Evolutionary conservation across 2,329 filamentous ascomycete species (phyloP).

Genomic region (Neoascochyta sp.): DNA sequence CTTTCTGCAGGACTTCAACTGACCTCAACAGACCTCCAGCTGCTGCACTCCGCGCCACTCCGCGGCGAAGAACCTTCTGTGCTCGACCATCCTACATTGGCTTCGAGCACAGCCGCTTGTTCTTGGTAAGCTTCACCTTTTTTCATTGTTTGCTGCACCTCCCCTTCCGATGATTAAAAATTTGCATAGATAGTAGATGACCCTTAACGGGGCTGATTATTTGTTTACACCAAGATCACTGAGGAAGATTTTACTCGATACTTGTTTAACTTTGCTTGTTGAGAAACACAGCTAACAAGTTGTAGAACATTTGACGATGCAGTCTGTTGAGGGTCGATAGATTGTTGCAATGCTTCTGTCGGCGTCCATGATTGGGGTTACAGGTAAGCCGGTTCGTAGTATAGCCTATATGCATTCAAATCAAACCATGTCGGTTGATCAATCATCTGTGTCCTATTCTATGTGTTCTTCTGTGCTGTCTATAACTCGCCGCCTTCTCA

Average conservation of each 20-base stretch:
- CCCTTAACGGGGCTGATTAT: slow-evolving; percentile 55
- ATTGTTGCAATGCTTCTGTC: no score
- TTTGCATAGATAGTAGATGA: slow-evolving; percentile 66
- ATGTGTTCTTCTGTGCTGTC: background rate
- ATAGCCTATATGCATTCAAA: no score
- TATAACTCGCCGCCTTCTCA: slow-evolving; percentile 4
- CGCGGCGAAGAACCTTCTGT: background rate
- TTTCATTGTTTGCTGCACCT: slow-evolving; percentile 1
- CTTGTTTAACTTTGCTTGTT: slow-evolving; percentile 9
- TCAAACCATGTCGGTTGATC: no score
- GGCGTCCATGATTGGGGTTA: no score
- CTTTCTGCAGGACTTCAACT: slow-evolving; percentile 6
- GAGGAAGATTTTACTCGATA: slow-evolving; percentile 43
- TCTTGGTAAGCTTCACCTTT: slow-evolving; percentile 11
- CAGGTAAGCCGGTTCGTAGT: no score
- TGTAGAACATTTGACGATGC: no score
- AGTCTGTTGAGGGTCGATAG: background rate
- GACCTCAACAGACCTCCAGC: slow-evolving; percentile 7
- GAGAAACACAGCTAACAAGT: slow-evolving; percentile 19
- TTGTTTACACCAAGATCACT: slow-evolving; percentile 66
- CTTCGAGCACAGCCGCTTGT: slow-evolving; percentile 1
- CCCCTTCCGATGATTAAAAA: slow-evolving; percentile 62
- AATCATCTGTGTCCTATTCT: no score
- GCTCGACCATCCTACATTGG: no score
- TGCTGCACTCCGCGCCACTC: background rate